Conservation (phyloP, 306 rosid genomes). For the Gleditsia sinensis region DNA sequence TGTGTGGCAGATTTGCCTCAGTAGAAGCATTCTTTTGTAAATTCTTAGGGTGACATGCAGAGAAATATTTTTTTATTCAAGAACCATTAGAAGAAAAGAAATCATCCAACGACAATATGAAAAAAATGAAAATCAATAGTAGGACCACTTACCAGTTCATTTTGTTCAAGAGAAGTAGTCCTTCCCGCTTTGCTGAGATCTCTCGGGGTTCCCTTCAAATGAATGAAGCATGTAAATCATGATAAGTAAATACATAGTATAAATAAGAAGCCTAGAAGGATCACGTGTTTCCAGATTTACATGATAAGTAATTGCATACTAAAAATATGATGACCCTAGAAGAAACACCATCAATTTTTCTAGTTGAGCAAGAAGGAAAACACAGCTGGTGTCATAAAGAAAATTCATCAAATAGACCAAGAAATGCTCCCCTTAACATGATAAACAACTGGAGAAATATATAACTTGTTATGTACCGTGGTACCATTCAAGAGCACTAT, state of each 20-base stretch:
- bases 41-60: not conserved
- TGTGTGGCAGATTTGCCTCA: too few relatives aligned
- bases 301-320: not conserved
- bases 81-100: not conserved
- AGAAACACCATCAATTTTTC: constrained; percentile 7
- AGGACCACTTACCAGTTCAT: constrained; percentile 46
- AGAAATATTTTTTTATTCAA: too few relatives aligned
- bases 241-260: constrained; percentile 24
- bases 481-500: not conserved
- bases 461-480: not conserved
- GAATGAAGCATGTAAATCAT: constrained; percentile 25
- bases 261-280: not conserved
- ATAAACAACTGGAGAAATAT: constrained; percentile 12
- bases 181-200: constrained; percentile 70
- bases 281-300: not conserved
- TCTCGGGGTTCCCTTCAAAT: constrained; percentile 71
- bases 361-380: constrained; percentile 22
- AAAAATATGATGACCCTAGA: not conserved
- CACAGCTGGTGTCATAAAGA: not conserved
- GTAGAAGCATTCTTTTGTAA: too few relatives aligned
- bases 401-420: not conserved
- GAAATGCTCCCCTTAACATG: not conserved
- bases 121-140: not conserved
- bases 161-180: constrained; percentile 47
- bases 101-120: not conserved